These are phyloP conservation scores for Glonium stellatum DNA, from an alignment of 495 filamentous ascomycete species.

Conservation along the genomic window DNA sequence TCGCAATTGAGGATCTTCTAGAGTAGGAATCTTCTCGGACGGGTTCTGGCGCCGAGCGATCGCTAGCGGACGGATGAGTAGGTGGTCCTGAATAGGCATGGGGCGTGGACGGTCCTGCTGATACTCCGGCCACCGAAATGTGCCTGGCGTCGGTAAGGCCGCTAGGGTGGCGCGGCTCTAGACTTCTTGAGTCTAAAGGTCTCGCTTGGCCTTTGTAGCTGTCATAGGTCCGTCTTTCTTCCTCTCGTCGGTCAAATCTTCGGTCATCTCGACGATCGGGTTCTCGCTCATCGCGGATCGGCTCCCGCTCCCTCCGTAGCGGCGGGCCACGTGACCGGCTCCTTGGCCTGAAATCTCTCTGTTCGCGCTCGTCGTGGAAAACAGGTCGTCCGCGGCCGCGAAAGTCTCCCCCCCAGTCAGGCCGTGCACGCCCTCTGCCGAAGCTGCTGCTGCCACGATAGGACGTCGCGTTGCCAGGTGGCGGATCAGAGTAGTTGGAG, in stretches of 20 bases:
- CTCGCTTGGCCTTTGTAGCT: slow-evolving; percentile 18
- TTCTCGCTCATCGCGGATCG: slow-evolving; percentile 33
- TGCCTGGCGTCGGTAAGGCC: slow-evolving; percentile 17
- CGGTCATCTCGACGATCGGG: slow-evolving; percentile 34
- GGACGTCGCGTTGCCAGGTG: slow-evolving; percentile 45
- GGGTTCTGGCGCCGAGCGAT: slow-evolving; percentile 11
- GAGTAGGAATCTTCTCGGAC: slow-evolving; percentile 17
- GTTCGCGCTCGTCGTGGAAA: slow-evolving; percentile 58
- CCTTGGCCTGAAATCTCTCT: slow-evolving; percentile 23
- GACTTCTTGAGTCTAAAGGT: slow-evolving; percentile 26
- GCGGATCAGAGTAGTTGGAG: slow-evolving; percentile 61
- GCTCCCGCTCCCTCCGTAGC: slow-evolving; percentile 29
- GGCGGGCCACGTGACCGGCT: slow-evolving; percentile 27
- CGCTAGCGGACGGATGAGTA: slow-evolving; percentile 8
- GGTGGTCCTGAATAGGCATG: slow-evolving; percentile 11
- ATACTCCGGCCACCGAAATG: slow-evolving; percentile 7
- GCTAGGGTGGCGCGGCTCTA: slow-evolving; percentile 24
- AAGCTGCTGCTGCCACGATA: slow-evolving; percentile 49
- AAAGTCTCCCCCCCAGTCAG: slow-evolving; percentile 52
- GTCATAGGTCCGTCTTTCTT: slow-evolving; percentile 39
- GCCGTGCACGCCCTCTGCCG: slow-evolving; percentile 54
- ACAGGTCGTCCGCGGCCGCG: slow-evolving; percentile 43
- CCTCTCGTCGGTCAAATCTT: slow-evolving; percentile 46
- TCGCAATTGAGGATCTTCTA: slow-evolving; percentile 22
- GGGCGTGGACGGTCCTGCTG: slow-evolving; percentile 20